phyloP scores from a whole-genome alignment of 192 early-diverging fungal species.

The Geranomyces michiganensis region DNA sequence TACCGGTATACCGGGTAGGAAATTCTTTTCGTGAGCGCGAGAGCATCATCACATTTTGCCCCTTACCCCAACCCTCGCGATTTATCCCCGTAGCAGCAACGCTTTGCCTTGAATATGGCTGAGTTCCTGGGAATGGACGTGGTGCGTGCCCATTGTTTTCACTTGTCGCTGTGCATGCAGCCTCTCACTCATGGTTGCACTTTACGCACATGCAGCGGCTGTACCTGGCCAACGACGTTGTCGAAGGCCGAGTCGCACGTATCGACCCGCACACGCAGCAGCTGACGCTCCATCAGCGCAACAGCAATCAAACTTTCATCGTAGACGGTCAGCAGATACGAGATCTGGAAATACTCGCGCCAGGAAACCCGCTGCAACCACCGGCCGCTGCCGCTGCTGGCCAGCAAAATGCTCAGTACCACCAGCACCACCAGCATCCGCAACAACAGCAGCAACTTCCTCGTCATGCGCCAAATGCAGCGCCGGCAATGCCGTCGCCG shows the following conservation, averaged over 20 bases:
- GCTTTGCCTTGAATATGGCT: too few relatives aligned
- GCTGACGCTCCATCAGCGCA: constrained; percentile 51
- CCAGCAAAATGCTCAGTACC: neutral
- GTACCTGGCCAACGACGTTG: constrained; percentile 50
- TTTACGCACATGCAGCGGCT: constrained; percentile 31
- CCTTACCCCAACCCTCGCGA: too few relatives aligned
- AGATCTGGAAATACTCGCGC: constrained; percentile 62
- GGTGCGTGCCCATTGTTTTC: constrained; percentile 3
- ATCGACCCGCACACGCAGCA: constrained; percentile 64
- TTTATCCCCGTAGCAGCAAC: too few relatives aligned
- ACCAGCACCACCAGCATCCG: constrained; percentile 3
- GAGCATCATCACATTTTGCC: too few relatives aligned
- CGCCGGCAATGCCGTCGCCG: neutral
- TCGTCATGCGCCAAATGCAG: constrained; percentile 6
- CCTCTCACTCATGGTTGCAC: neutral
- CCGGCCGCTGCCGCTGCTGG: too few relatives aligned
- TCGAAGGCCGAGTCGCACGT: constrained; percentile 63
- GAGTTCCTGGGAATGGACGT: constrained; percentile 10
- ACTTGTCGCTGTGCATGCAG: neutral
- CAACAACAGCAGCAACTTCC: neutral
- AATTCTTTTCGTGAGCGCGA: too few relatives aligned
- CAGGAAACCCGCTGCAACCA: constrained; percentile 18
- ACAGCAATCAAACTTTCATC: constrained; percentile 11
- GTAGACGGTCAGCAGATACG: constrained; percentile 66
- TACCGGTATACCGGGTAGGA: too few relatives aligned